Evolutionary conservation across 257 asterid species (phyloP), one percentile per base, ranked within the genome.

Genomic region (Salvia miltiorrhiza): DNA sequence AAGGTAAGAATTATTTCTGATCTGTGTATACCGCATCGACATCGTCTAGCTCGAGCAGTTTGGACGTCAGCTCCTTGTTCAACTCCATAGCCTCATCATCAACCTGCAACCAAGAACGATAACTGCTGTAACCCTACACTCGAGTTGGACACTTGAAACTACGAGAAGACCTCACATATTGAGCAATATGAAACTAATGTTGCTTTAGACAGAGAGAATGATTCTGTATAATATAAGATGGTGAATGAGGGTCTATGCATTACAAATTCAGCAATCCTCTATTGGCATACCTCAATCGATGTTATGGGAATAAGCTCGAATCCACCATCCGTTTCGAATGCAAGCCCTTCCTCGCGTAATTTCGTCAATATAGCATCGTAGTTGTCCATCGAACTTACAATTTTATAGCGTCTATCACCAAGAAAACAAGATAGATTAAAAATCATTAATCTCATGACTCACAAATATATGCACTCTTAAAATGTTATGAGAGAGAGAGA

Each of bases 1-100:
- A 7, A 0, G 9, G 20, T 60, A 35, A 33, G 23, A 58, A 66
- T 84, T 73, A 84, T 82, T 81, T 90, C 75, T 90, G 96, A 63
- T 93, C 97, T 3, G 94, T 88, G 74, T 88, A 88, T 10, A 93
- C 97, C 43, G 98, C 92, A 78, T 88, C 97, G 61, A 93, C 95
- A 60, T 93, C 98, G 50, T 93, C 98, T 32, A 93, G 93, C 78
- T 93, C 95, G 17, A 93, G 95, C 73, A 93, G 80, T 80, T 90
- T 86, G 52, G 96, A 69, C 77, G 83, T 70, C 45, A 90, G 73
- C 78, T 79, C 92, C 81, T 87, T 93, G 88, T 88, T 93, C 87
- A 93, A 82, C 70, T 90, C 96, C 97, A 85, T 82, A 49, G 97
- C 98, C 77, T 93, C 98, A 47, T 93, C 96, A 73, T 90, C 96